Evolutionary conservation across 1,139 yeast genomes (phyloP).

Genomic region (Pichia sorboxylosa): DNA sequence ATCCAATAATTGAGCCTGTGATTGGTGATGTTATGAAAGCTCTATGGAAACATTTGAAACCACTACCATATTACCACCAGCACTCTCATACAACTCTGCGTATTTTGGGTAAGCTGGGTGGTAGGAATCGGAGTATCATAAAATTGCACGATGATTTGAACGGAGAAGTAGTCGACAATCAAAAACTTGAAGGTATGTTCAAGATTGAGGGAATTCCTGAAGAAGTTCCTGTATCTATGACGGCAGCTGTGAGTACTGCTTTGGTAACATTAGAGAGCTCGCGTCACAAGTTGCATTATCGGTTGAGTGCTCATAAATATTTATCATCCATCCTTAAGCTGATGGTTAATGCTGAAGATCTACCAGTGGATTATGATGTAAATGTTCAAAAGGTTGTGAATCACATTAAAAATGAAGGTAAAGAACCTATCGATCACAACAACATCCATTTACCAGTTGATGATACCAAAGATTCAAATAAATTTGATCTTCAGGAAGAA

Average conservation of each 20-base stretch:
- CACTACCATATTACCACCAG: slow-evolving; percentile 85
- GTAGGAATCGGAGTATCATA: slow-evolving; percentile 80
- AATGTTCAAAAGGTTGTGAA: slow-evolving; percentile 38
- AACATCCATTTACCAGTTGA: slow-evolving; percentile 31
- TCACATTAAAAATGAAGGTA: slow-evolving; percentile 25
- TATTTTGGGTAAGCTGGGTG: slow-evolving; percentile 90
- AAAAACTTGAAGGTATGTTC: slow-evolving; percentile 59
- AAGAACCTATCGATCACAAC: slow-evolving; percentile 14
- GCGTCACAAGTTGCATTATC: slow-evolving; percentile 52
- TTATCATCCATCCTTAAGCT: slow-evolving; percentile 56
- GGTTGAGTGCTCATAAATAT: slow-evolving; percentile 68
- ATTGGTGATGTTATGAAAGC: slow-evolving; percentile 90
- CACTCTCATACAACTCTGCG: slow-evolving; percentile 92
- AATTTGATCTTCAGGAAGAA: slow-evolving; percentile 49
- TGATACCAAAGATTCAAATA: slow-evolving; percentile 36
- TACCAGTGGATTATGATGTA: slow-evolving; percentile 45
- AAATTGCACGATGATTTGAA: slow-evolving; percentile 59
- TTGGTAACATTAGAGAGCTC: slow-evolving; percentile 55
- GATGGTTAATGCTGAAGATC: slow-evolving; percentile 52
- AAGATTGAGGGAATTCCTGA: slow-evolving; percentile 57
- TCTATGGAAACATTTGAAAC: slow-evolving; percentile 81
- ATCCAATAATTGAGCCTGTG: slow-evolving; percentile 93
- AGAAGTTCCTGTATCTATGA: slow-evolving; percentile 58
- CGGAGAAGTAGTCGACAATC: slow-evolving; percentile 47
- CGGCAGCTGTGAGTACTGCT: slow-evolving; percentile 78